Evolutionary conservation across 768 basidiomycete genomes (phyloP).

Genomic region (Amanita polypyramis): DNA sequence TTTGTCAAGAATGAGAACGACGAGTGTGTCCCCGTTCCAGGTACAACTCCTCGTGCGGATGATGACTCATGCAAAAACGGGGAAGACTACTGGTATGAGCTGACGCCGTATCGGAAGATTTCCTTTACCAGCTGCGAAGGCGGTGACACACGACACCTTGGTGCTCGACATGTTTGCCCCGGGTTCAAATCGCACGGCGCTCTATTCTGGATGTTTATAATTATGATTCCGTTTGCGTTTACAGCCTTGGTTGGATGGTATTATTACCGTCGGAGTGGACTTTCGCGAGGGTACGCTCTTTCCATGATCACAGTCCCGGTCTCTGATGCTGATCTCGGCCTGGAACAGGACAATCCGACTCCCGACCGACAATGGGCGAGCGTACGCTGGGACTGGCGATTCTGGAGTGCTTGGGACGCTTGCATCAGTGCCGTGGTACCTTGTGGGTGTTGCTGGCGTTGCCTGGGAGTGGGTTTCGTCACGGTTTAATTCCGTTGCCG

Average conservation of each 20-base stretch:
- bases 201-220: slow-evolving; percentile 77
- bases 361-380: slow-evolving; percentile 41
- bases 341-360: slow-evolving; percentile 63
- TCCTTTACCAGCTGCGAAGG: slow-evolving; percentile 82
- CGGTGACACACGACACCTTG: slow-evolving; percentile 71
- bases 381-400: slow-evolving; percentile 25
- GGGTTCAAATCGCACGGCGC: slow-evolving; percentile 63
- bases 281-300: slow-evolving; percentile 58
- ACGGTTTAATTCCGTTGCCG: slow-evolving; percentile 29
- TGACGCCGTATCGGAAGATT: slow-evolving; percentile 85
- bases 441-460: slow-evolving; percentile 68
- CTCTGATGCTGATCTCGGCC: slow-evolving; percentile 8
- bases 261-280: slow-evolving; percentile 69
- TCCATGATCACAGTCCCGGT: slow-evolving; percentile 1
- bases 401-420: slow-evolving; percentile 56
- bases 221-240: slow-evolving; percentile 68
- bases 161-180: slow-evolving; percentile 67
- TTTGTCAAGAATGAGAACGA: slow-evolving; percentile 56
- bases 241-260: slow-evolving; percentile 72
- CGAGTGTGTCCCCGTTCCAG: slow-evolving; percentile 70
- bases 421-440: slow-evolving; percentile 85
- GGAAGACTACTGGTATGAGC: slow-evolving; percentile 86
- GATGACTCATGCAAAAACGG: slow-evolving; percentile 54
- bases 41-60: slow-evolving; percentile 47
- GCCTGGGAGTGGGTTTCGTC: slow-evolving; percentile 58